Evolutionary conservation across 2,329 filamentous ascomycete genomes (phyloP), one percentile per base, ranked within the genome.

Genomic region (Endothia cerciana): DNA sequence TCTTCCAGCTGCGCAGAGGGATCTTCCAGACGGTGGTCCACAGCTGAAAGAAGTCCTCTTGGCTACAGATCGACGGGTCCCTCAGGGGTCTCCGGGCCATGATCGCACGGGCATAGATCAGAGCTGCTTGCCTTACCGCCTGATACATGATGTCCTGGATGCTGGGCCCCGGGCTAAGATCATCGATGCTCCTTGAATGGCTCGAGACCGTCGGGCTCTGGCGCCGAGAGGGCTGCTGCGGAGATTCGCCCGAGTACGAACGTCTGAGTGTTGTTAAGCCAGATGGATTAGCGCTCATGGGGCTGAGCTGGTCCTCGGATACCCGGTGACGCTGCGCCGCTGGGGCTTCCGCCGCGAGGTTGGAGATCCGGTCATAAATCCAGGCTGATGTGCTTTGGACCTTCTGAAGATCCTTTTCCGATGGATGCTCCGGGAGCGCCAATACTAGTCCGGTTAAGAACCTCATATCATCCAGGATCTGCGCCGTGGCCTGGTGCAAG

Each of bases 381-480:
- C 79, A 81, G 2, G 72, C 68, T 0, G 81, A 79, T 0, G 77
- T 78, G 0, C 74, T 73, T 33, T 74, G 71, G 1, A 85, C 73
- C 56, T 78, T 78, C 17, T 78, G 72, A 2, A 80, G 70, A 38
- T 82, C 76, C 30, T 77, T 77, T 0, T 69, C 40, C 0, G 77
- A 74, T 2, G 80, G 71, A 0, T 73, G 56, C 1, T 70, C 65
- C 0, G 81, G 77, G n/a, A 83, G 72, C 0, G 75, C 72, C 5
- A 83, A 68, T 0, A 84, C 78, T 2, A 78, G 72, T 15, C 76
- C 72, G n/a, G 84, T 75, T 1, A 86, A 73, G 28, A 79, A 79
- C 4, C 83, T 79, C 73, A 85, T 79, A 59, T 83, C 80, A 63
- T 86, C 84, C 2, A 86, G 78, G 61, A 86, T 82, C 17, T 78